Percentiles rank a stretch among this genome's conserved stretches.
These are phyloP conservation scores for Jatropha curcas DNA, from an alignment of 345 rosid species.

Conservation along the genomic window DNA sequence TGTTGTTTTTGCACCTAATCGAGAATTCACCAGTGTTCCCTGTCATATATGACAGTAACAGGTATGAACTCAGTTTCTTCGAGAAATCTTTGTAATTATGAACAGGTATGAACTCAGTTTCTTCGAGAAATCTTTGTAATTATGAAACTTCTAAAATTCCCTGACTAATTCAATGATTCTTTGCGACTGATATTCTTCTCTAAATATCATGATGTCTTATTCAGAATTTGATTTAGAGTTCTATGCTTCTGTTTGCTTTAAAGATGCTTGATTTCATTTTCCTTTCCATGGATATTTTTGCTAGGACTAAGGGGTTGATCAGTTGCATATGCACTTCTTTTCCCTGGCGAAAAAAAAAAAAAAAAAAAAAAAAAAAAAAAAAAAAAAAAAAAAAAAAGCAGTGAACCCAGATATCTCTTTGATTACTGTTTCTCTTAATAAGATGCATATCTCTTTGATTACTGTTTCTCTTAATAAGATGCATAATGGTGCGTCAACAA, in stretches of 20 bases:
- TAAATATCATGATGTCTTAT: not conserved
- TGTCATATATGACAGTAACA: constrained; percentile 66
- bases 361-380: no score
- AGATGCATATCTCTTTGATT: no score
- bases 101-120: constrained; percentile 51
- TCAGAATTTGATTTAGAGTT: no score
- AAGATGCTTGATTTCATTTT: no score
- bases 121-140: constrained; percentile 12
- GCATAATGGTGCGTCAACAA: no score
- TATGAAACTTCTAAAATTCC: constrained; percentile 2
- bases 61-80: constrained; percentile 42
- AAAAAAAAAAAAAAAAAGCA: no score
- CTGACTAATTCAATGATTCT: not conserved
- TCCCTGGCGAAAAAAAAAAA: no score
- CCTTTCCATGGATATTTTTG: not conserved
- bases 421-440: no score
- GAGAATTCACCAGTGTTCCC: constrained; percentile 87
- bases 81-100: no score
- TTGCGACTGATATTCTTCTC: not conserved
- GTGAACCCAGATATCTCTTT: no score
- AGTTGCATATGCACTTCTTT: not conserved
- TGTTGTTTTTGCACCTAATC: constrained; percentile 86
- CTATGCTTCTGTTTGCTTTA: no score
- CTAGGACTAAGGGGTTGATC: not conserved
- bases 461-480: not conserved